Base-by-base conservation (phyloP, 352 stramenopile species). In the Aphanomyces euteiches region DNA sequence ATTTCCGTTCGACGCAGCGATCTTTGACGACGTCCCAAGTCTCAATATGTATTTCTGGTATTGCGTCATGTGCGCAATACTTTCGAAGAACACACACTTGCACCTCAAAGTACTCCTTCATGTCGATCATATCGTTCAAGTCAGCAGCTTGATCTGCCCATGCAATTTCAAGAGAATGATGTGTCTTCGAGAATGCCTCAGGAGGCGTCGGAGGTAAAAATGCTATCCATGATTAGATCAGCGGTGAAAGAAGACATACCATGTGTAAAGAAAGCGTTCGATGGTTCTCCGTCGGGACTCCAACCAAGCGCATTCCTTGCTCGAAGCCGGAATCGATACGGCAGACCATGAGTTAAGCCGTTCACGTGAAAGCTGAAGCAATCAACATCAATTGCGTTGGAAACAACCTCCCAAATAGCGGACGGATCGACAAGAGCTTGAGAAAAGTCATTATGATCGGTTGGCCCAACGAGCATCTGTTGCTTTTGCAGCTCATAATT, bases 201-300 rank as follows among this genome's bases (percentile, higher is more conserved):
- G 68, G 67, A 4, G 73, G 70, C 36, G 67, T 75, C 28, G 75
- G 75, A 12, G 75, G 75, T 3, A 78, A 43, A 56, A 80, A 78
- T 7, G 69, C 75, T 78, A 50, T 47, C 21, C 4, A 17, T 13
- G 56, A 47, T 66, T 47, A 2, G 53, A 7, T 37, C 15, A 3
- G 48, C 13, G 47, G 17, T 53, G 1, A 12, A 21, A 65, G 38
- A 7, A 34, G 7, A 65, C 40, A 5, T 73, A 80, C 73, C 73
- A 41, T 75, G 77, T 2, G 75, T 80, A 60, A 67, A 80, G 17
- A 71, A 73, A 0, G 69, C 66, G 45, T 72, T 10, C 1, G 67
- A 56, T 17, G 72, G 53, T 2, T 48, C 34, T 7, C 36, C 63
- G 37, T 47, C 72, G 7, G 19, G 41, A 5, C 75, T 68, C 19